Conservation (phyloP, 805 yeast species). For the Monosporozyma aquatica region DNA sequence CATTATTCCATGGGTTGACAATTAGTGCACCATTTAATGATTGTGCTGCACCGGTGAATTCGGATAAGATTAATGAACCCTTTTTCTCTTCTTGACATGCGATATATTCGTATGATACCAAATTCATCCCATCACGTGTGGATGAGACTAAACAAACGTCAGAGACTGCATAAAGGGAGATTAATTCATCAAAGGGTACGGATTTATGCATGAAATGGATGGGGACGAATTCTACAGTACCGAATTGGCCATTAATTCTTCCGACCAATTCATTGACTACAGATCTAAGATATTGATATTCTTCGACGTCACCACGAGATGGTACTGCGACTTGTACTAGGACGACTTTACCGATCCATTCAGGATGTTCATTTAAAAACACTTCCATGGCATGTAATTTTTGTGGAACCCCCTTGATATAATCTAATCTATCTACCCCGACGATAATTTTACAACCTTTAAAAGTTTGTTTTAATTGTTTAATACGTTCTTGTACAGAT, state of each 20-base stretch:
- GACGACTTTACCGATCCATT: slow-evolving; percentile 96
- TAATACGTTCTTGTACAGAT: slow-evolving; percentile 56
- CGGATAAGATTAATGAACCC: slow-evolving; percentile 82
- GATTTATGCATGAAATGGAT: slow-evolving; percentile 94
- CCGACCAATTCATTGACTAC: slow-evolving; percentile 95
- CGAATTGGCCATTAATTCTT: slow-evolving; percentile 90
- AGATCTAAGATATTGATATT: slow-evolving; percentile 86
- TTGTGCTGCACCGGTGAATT: slow-evolving; percentile 99
- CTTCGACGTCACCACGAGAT: slow-evolving; percentile 95
- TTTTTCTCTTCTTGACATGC: slow-evolving; percentile 85
- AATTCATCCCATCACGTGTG: slow-evolving; percentile 97
- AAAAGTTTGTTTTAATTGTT: slow-evolving; percentile 55
- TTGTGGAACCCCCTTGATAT: slow-evolving; percentile 97
- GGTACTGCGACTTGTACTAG: slow-evolving; percentile 97
- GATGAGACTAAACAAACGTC: slow-evolving; percentile 91
- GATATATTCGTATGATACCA: slow-evolving; percentile 91
- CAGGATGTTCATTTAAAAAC: slow-evolving; percentile 86
- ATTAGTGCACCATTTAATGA: slow-evolving; percentile 87
- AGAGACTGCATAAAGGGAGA: slow-evolving; percentile 72
- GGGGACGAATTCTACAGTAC: slow-evolving; percentile 95
- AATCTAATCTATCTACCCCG: slow-evolving; percentile 94
- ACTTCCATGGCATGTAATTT: slow-evolving; percentile 94
- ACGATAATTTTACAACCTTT: slow-evolving; percentile 77
- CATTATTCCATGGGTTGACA: slow-evolving; percentile 98
- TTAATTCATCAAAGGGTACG: slow-evolving; percentile 82